phyloP scores from a whole-genome alignment of 805 yeast species.

The Ogataea thermomethanolica region DNA sequence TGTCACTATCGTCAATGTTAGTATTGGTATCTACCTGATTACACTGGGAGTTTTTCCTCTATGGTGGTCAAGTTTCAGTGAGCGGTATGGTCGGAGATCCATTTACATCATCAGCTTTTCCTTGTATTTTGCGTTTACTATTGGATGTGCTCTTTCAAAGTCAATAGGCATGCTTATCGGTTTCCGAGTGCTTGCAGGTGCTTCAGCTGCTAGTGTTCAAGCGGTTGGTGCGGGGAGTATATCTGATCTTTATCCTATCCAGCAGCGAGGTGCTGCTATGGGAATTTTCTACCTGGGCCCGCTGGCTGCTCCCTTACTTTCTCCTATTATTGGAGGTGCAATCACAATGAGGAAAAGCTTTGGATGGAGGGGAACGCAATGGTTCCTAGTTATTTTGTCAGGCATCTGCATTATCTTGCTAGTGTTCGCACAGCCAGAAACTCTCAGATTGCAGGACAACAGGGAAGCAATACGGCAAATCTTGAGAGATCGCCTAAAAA shows the following conservation, averaged over 20 bases:
- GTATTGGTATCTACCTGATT: conserved; percentile 75
- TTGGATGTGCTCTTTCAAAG: conserved; percentile 69
- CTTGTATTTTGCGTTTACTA: conserved; percentile 59
- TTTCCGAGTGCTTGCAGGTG: conserved; percentile 72
- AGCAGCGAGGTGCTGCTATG: conserved; percentile 73
- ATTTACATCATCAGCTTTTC: conserved; percentile 68
- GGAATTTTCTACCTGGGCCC: conserved; percentile 81
- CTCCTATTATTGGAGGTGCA: conserved; percentile 80
- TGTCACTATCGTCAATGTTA: conserved; percentile 61
- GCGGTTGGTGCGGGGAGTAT: conserved; percentile 89
- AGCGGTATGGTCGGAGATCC: conserved; percentile 68
- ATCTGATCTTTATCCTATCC: conserved; percentile 63
- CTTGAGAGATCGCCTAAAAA: conserved; percentile 35
- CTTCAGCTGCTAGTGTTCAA: conserved; percentile 80
- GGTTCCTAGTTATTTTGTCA: conserved; percentile 71
- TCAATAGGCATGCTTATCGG: conserved; percentile 60
- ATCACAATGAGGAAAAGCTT: conserved; percentile 51
- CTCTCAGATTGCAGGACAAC: conserved; percentile 62
- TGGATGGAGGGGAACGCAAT: conserved; percentile 90
- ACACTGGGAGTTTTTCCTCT: conserved; percentile 77
- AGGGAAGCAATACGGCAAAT: conserved; percentile 49
- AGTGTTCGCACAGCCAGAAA: conserved; percentile 70
- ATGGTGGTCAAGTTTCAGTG: conserved; percentile 87
- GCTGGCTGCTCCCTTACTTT: conserved; percentile 71
- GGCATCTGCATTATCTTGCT: conserved; percentile 50